A percentile compares a stretch with the other conserved stretches of the same genome.
Conservation (phyloP, 1,284 basidiomycete species). For the Cryptococcus sp. region DNA sequence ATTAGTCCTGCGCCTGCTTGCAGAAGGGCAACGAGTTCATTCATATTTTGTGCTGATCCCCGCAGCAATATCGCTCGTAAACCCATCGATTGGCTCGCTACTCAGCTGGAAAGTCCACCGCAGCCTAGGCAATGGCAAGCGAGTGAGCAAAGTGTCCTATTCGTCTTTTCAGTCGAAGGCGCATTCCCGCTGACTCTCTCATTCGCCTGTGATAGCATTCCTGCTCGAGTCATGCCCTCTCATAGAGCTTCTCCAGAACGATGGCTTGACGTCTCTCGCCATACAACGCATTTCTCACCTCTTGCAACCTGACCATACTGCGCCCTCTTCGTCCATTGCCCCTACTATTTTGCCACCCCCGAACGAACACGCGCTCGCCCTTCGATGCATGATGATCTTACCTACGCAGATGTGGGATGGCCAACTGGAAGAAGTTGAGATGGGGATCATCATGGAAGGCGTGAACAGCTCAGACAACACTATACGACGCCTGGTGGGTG, state of each 20-base stretch:
- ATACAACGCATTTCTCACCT: slow-evolving; percentile 3
- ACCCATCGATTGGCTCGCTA: not conserved
- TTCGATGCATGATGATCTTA: slow-evolving; percentile 37
- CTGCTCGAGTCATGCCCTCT: slow-evolving; percentile 21
- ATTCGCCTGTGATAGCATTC: slow-evolving; percentile 14
- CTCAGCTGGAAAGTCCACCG: not conserved
- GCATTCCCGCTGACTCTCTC: not conserved
- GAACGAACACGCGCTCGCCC: slow-evolving; percentile 39
- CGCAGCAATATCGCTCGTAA: not conserved
- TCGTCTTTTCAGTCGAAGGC: not conserved
- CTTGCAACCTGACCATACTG: slow-evolving; percentile 1
- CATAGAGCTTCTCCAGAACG: not conserved
- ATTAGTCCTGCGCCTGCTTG: not conserved
- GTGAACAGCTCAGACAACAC: slow-evolving; percentile 38
- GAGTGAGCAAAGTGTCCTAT: slow-evolving; percentile 8
- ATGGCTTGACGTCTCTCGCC: not conserved
- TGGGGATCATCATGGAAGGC: slow-evolving; percentile 45
- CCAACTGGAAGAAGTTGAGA: slow-evolving; percentile 34
- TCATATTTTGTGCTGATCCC: not conserved
- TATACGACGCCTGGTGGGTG: slow-evolving; percentile 38
- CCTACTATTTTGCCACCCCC: slow-evolving; percentile 14
- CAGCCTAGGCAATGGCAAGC: slow-evolving; percentile 1
- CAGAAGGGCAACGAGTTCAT: not conserved
- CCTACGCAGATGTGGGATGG: slow-evolving; percentile 32
- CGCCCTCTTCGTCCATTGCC: slow-evolving; percentile 1